Percentiles rank a stretch among this genome's conserved stretches.
These are phyloP conservation scores for Aaosphaeria pasadenensis DNA, from an alignment of 2,329 filamentous ascomycete genomes.

Conservation along the genomic window DNA sequence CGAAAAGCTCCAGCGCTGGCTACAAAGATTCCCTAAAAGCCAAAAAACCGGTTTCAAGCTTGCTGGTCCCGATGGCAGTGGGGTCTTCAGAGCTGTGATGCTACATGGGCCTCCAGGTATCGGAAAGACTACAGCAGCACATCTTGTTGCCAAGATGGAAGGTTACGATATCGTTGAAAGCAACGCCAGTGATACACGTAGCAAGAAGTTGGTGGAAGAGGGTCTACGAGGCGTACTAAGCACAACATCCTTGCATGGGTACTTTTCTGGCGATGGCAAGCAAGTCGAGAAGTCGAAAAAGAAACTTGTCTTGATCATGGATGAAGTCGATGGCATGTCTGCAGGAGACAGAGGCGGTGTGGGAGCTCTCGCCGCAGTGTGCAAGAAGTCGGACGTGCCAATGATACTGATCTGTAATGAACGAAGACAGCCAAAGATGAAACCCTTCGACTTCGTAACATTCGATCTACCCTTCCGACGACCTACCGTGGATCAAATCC, in stretches of 20 bases:
- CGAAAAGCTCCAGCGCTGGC: conserved; percentile 85
- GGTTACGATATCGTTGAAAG: conserved; percentile 92
- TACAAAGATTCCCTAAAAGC: conserved; percentile 75
- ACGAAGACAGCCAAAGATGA: conserved; percentile 91
- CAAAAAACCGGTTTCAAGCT: conserved; percentile 80
- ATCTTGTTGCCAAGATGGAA: conserved; percentile 87
- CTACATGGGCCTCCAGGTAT: conserved; percentile 94
- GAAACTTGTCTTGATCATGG: conserved; percentile 96
- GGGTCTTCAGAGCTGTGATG: conserved; percentile 83
- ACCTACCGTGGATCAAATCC: conserved; percentile 86
- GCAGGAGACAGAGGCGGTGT: conserved; percentile 94
- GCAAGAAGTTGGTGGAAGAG: conserved; percentile 90
- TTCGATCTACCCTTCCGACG: conserved; percentile 85
- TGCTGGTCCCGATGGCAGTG: conserved; percentile 79
- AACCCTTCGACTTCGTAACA: conserved; percentile 85
- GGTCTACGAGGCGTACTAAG: conserved; percentile 88
- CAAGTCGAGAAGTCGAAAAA: conserved; percentile 78
- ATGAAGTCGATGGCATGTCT: conserved; percentile 98
- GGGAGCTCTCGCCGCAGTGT: conserved; percentile 87
- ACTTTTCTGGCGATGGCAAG: conserved; percentile 81
- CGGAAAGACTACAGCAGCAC: conserved; percentile 94
- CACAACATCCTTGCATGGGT: conserved; percentile 88
- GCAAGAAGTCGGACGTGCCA: conserved; percentile 91
- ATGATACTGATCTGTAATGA: conserved; percentile 99
- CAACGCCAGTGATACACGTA: conserved; percentile 92